Evolutionary conservation across 176 grass and related monocot genomes (phyloP), one percentile per base, ranked within the genome.

Genomic region (Leersia perrieri): DNA sequence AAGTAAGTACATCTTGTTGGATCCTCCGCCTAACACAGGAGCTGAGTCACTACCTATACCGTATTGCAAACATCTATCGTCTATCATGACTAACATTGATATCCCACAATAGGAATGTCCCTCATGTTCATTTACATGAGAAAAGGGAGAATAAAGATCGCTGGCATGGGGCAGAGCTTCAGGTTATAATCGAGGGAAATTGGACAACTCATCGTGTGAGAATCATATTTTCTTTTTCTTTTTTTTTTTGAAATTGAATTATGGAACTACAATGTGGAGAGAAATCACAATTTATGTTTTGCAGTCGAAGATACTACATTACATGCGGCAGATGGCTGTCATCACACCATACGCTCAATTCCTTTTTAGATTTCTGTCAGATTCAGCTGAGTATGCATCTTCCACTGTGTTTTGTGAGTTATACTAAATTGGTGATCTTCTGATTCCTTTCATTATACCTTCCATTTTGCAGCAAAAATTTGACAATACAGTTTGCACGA

Each of bases 261-360:
- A 65, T 33, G 57, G 14, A 79, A 63, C 68, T 82, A 28, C 85
- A 36, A 14, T 71, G 25, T 67, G 26, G 67, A 32, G 45, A 33
- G n/a, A 58, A 74, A 84, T 72, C 60, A 27, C 40, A 49, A 34
- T 70, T 82, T 79, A 23, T 85, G 72, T 87, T 18, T 9, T 94
- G 62, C 90, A 98, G 95, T 98, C 90, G 66, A 98, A 84, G 88
- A 95, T 98, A 82, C 84, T 98, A 49, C 92, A 93, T 84, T 98
- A 98, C 76, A 98, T 95, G 95, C 88, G 92, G 20, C 92, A 98
- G 82, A 95, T 98, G 95, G 95, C 92, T 63, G 95, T 98, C 44
- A 98, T 98, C 66, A 98, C 95, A n/a, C 95, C 92, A 82, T 98
- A 93, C 72, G 86, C 95, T 63, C 90, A 98, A 70, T 98, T 98